Base-by-base conservation (phyloP, 1,139 yeast species). In the Zygosaccharomyces pseudobailii region DNA sequence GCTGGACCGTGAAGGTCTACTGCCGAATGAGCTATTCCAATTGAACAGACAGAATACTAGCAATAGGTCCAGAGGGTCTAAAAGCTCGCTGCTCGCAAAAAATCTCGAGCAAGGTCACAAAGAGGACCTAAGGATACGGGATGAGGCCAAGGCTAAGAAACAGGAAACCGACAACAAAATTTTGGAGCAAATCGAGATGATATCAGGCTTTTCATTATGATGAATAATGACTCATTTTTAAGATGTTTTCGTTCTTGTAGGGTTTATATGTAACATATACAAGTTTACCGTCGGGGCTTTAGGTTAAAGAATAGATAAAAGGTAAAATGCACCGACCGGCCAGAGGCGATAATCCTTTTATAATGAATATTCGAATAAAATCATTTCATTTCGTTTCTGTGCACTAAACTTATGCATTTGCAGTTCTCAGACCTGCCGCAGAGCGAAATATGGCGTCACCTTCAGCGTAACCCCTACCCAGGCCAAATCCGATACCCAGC, bases 401-500 rank as follows among this genome's bases (percentile, higher is more conserved):
- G 22, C 17, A 23, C 34, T 28, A 10, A 10, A 25, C 23, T 66
- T 69, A 83, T 52, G 87, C 86, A 64, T 80, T 81, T 49, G 82
- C 80, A 46, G 80, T 73, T 75, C 94, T 82, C 56, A 83, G 69
- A 49, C 95, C 95, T 53, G 84, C 86, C 45, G 75, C 71, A 23
- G 87, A 78, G 72, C 97, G 84, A 78, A 92, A 90, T 50, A 90
- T 86, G 55, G 97, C 95, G 66, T 92, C 97, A 53, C 97, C 98
- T 74, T 92, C 98, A 54, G 97, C 82, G 71, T 89, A 92, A 46
- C 96, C 96, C 74, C 97, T 85, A 57, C 98, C 98, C 54, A 90
- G 78, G 55, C 98, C 98, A 62, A 92, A 90, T 36, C 97, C 98
- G 57, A 88, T 72, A 56, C 97, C 97, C 52, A 90, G 71, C 96